These are phyloP conservation scores for Vaccinium darrowii DNA, from an alignment of 148 eudicot genomes.

Conservation along the genomic window DNA sequence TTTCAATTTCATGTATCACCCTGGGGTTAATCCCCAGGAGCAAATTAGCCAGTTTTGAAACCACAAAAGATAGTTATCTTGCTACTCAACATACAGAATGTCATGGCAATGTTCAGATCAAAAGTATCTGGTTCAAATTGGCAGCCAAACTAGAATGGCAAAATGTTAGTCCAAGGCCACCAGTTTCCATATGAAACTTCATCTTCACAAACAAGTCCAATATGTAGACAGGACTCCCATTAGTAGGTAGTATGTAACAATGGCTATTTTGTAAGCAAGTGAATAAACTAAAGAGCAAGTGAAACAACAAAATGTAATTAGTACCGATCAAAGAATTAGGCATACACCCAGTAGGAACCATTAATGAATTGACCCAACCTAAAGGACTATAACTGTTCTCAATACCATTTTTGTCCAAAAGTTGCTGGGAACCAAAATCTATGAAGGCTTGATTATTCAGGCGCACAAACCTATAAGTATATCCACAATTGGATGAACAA, in stretches of 20 bases:
- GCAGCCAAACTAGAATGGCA: neutral
- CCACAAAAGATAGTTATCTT: neutral
- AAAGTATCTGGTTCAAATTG: neutral
- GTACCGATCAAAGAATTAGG: neutral
- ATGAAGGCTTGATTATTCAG: neutral
- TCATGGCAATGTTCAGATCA: conserved; percentile 5
- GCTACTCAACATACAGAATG: neutral
- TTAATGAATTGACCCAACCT: neutral
- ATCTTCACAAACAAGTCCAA: neutral
- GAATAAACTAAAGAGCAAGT: neutral
- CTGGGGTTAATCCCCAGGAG: neutral
- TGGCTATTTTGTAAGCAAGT: neutral
- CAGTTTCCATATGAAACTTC: neutral
- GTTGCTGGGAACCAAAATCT: neutral
- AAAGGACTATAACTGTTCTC: neutral
- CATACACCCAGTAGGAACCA: neutral
- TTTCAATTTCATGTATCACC: neutral
- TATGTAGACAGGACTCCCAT: neutral
- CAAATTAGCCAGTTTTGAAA: neutral
- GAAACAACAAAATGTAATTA: neutral
- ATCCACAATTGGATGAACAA: neutral
- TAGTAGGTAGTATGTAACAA: neutral
- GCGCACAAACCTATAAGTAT: neutral
- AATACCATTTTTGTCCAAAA: neutral
- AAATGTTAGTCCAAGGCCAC: neutral